Conservation (phyloP, 192 early-diverging fungal genomes). For the Coemansia sp. region DNA sequence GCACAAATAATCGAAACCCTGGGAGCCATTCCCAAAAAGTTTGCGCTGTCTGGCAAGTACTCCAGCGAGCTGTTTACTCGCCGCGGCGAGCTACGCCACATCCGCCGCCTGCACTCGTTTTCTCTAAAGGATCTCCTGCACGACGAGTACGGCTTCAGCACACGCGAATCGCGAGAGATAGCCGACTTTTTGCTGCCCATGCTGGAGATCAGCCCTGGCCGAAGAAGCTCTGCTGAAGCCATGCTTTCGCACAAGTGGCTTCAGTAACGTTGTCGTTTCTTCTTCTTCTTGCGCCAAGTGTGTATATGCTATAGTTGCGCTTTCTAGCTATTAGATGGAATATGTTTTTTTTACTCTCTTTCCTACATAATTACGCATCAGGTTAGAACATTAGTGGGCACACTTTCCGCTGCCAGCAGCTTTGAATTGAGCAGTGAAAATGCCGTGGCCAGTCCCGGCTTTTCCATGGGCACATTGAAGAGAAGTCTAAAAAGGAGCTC, state of each 20-base stretch:
- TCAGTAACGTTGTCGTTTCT: slow-evolving; percentile 7
- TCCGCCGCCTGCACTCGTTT: slow-evolving; percentile 85
- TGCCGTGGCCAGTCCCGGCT: too few relatives aligned
- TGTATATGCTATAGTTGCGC: background rate
- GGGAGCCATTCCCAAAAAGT: slow-evolving; percentile 77
- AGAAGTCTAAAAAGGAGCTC: too few relatives aligned
- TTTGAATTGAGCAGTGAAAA: too few relatives aligned
- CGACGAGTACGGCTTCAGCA: slow-evolving; percentile 85
- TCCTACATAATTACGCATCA: background rate
- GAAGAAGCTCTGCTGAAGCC: slow-evolving; percentile 59
- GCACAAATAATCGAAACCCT: slow-evolving; percentile 96
- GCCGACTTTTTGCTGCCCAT: slow-evolving; percentile 85
- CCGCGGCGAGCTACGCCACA: slow-evolving; percentile 85
- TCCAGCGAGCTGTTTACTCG: slow-evolving; percentile 87
- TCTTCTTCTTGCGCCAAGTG: background rate
- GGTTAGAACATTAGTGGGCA: background rate
- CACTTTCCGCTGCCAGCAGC: background rate
- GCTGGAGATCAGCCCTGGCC: slow-evolving; percentile 65
- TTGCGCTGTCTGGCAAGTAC: slow-evolving; percentile 85
- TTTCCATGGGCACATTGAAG: too few relatives aligned
- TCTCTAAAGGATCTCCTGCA: slow-evolving; percentile 78
- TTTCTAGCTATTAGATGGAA: background rate
- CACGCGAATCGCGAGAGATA: slow-evolving; percentile 71
- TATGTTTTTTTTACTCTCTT: background rate
- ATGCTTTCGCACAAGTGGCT: slow-evolving; percentile 68